Conservation (phyloP, 495 filamentous ascomycete genomes). For the Podospora didyma region DNA sequence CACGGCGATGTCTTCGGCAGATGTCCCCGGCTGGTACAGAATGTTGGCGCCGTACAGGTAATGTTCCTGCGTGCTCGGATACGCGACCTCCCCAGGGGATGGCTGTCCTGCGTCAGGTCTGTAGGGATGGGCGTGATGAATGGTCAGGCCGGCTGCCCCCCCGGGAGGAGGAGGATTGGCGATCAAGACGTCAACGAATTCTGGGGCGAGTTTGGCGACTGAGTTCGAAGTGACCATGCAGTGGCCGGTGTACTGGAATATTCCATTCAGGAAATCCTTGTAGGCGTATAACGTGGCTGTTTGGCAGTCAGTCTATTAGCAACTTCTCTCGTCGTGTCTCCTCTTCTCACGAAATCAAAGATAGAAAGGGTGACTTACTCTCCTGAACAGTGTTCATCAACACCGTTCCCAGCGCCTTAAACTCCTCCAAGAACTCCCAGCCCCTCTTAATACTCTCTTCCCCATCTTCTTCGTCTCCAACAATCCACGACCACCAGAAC, state of each 20-base stretch:
- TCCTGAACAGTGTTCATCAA: conserved; percentile 26
- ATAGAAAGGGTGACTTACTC: conserved; percentile 10
- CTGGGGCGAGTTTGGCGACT: neutral
- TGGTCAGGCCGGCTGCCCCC: neutral
- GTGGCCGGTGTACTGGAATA: neutral
- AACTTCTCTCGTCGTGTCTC: no score
- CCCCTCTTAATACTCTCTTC: conserved; percentile 16
- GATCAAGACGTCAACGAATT: neutral
- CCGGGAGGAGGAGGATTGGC: neutral
- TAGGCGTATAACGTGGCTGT: neutral
- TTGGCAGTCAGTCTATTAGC: neutral
- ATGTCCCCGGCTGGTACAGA: neutral
- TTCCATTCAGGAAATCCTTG: neutral
- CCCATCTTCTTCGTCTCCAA: conserved; percentile 15
- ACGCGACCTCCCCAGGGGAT: neutral
- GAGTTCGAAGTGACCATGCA: neutral
- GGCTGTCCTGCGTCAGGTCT: neutral
- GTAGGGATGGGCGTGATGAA: neutral
- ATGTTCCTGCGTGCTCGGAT: neutral
- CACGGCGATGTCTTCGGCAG: neutral
- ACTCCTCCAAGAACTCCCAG: conserved; percentile 24
- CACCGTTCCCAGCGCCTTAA: conserved; percentile 23
- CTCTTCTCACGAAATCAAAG: no score
- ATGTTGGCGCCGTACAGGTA: neutral
- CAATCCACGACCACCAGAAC: conserved; percentile 30